Conservation (phyloP, 1,139 yeast genomes). For the Lodderomyces margitis region DNA sequence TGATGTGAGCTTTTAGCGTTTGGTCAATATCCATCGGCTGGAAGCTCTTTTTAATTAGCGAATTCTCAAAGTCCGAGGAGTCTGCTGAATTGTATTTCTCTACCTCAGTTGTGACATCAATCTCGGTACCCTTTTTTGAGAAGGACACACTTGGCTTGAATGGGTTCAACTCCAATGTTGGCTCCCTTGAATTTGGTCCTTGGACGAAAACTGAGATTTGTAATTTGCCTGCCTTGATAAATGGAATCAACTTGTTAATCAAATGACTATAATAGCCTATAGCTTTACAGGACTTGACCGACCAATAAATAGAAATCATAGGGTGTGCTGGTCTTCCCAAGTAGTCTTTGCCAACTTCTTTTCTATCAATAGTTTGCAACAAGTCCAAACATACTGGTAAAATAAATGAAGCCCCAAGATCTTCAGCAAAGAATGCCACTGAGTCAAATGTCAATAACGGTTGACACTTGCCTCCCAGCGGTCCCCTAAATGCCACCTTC, state of each 20-base stretch:
- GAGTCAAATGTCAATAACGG: constrained; percentile 43
- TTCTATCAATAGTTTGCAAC: constrained; percentile 23
- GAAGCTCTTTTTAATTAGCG: not conserved
- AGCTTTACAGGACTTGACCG: constrained; percentile 25
- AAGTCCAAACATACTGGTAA: constrained; percentile 46
- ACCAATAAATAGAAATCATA: constrained; percentile 34
- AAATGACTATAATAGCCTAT: constrained; percentile 38
- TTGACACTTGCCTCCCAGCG: constrained; percentile 43
- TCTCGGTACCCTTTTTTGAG: not conserved
- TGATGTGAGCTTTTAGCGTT: constrained; percentile 9
- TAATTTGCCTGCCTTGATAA: constrained; percentile 24
- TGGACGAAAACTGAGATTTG: constrained; percentile 18
- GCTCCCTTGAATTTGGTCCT: not conserved
- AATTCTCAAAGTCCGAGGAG: not conserved
- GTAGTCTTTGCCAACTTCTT: constrained; percentile 30
- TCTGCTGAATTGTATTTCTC: not conserved
- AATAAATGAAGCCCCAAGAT: constrained; percentile 47
- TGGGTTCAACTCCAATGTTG: constrained; percentile 1
- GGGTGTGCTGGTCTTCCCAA: constrained; percentile 32
- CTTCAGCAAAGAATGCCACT: constrained; percentile 41
- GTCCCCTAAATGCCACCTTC: constrained; percentile 41
- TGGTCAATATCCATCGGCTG: constrained; percentile 6
- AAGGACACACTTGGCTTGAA: not conserved
- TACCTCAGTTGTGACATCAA: not conserved
- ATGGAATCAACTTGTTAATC: constrained; percentile 27